Evolutionary conservation across 108 stramenopile species (phyloP).

Genomic region (Mayamaea pseudoterrestris): DNA sequence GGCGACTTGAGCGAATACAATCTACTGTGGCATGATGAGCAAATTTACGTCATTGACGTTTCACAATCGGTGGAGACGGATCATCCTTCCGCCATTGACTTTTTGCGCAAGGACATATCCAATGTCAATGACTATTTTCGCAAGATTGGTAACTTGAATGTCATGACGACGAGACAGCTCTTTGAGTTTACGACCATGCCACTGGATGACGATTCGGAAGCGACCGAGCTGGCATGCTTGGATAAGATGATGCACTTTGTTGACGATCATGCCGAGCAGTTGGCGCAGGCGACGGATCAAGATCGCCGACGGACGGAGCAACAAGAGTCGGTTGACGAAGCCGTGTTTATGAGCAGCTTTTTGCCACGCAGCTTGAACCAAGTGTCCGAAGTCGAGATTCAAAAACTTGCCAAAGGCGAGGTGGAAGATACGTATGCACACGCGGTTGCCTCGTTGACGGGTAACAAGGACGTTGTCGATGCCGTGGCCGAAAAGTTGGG

Average conservation of each 20-base stretch:
- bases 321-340: conserved; percentile 72
- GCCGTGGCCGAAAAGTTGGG: conserved; percentile 31
- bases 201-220: conserved; percentile 25
- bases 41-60: conserved; percentile 94
- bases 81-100: conserved; percentile 93
- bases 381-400: conserved; percentile 75
- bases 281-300: conserved; percentile 33
- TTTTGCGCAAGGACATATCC: conserved; percentile 89
- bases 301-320: conserved; percentile 45
- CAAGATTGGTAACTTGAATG: conserved; percentile 69
- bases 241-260: conserved; percentile 53
- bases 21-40: conserved; percentile 86
- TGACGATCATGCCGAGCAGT: conserved; percentile 14
- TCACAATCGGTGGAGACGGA: conserved; percentile 93
- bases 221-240: conserved; percentile 42
- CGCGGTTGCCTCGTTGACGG: conserved; percentile 80
- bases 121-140: conserved; percentile 96
- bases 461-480: conserved; percentile 65
- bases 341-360: conserved; percentile 88
- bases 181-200: conserved; percentile 76
- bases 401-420: conserved; percentile 69
- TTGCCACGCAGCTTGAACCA: conserved; percentile 81
- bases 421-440: conserved; percentile 83
- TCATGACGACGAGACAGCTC: conserved; percentile 77
- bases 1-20: conserved; percentile 94